A percentile compares a stretch with the other conserved stretches of the same genome.
Evolutionary conservation across 257 asterid species (phyloP).

Genomic region (Verbascum thapsus): DNA sequence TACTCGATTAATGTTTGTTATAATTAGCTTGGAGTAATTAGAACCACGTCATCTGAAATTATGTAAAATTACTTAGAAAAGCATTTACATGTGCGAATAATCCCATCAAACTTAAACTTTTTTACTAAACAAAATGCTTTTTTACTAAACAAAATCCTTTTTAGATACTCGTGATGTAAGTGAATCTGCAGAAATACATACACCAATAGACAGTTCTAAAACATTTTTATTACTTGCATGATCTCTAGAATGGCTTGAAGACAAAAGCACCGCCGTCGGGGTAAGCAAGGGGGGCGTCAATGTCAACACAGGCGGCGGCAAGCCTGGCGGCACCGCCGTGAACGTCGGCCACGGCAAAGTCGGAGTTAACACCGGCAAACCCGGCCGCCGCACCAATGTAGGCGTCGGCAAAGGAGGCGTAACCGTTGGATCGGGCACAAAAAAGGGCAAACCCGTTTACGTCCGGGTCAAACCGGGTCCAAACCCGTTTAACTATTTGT

Average conservation of each 20-base stretch:
- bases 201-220: neutral
- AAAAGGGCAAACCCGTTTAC: constrained; percentile 50
- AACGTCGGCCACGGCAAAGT: constrained; percentile 58
- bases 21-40: too few relatives aligned
- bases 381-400: constrained; percentile 45
- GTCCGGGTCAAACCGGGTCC: constrained; percentile 44
- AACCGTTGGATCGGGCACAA: constrained; percentile 40
- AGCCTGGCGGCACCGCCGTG: constrained; percentile 48
- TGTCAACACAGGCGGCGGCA: constrained; percentile 30
- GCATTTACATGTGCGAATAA: too few relatives aligned
- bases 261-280: constrained; percentile 41
- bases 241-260: constrained; percentile 52
- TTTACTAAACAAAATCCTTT: too few relatives aligned
- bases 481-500: constrained; percentile 41
- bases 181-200: too few relatives aligned
- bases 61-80: too few relatives aligned
- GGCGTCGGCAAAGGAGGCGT: constrained; percentile 59
- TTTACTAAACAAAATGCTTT: too few relatives aligned
- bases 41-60: too few relatives aligned
- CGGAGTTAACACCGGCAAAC: constrained; percentile 43
- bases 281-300: constrained; percentile 33
- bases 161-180: too few relatives aligned
- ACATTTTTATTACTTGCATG: neutral
- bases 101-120: too few relatives aligned
- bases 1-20: too few relatives aligned